phyloP scores from a whole-genome alignment of 2,329 filamentous ascomycete genomes.

The Raffaelea deltoideospora region DNA sequence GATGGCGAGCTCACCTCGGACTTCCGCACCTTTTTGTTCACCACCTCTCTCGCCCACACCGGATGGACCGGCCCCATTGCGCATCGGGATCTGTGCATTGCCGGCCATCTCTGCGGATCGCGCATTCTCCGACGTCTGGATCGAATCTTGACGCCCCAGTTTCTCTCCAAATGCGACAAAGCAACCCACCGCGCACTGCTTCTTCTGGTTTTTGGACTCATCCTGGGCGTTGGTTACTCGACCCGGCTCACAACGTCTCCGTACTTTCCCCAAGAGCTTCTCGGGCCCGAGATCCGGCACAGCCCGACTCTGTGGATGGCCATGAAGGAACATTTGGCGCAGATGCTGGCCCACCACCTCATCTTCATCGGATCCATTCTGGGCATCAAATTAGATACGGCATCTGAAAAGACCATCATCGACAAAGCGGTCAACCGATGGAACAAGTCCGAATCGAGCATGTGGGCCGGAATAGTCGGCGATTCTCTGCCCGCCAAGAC shows the following conservation, averaged over 20 bases:
- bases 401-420: slow-evolving; percentile 15
- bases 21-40: slow-evolving; percentile 15
- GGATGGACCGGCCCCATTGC: slow-evolving; percentile 9
- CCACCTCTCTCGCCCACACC: slow-evolving; percentile 14
- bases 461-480: slow-evolving; percentile 11
- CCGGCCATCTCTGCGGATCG: slow-evolving; percentile 13
- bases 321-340: slow-evolving; percentile 18
- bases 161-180: slow-evolving; percentile 10
- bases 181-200: slow-evolving; percentile 15
- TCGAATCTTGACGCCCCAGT: slow-evolving; percentile 16
- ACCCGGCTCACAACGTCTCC: slow-evolving; percentile 9
- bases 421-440: slow-evolving; percentile 15
- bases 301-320: slow-evolving; percentile 18
- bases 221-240: slow-evolving; percentile 15
- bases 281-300: slow-evolving; percentile 13
- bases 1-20: slow-evolving; percentile 12
- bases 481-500: neutral
- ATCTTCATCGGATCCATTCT: slow-evolving; percentile 16
- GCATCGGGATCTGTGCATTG: slow-evolving; percentile 10
- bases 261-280: slow-evolving; percentile 10
- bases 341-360: slow-evolving; percentile 17
- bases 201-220: slow-evolving; percentile 15
- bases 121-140: slow-evolving; percentile 16
- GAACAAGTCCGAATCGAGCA: slow-evolving; percentile 15
- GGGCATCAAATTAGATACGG: slow-evolving; percentile 16